A percentile compares a stretch with the other conserved stretches of the same genome.
Conservation (phyloP, 2,329 filamentous ascomycete species). For the Stemphylium lycopersici region DNA sequence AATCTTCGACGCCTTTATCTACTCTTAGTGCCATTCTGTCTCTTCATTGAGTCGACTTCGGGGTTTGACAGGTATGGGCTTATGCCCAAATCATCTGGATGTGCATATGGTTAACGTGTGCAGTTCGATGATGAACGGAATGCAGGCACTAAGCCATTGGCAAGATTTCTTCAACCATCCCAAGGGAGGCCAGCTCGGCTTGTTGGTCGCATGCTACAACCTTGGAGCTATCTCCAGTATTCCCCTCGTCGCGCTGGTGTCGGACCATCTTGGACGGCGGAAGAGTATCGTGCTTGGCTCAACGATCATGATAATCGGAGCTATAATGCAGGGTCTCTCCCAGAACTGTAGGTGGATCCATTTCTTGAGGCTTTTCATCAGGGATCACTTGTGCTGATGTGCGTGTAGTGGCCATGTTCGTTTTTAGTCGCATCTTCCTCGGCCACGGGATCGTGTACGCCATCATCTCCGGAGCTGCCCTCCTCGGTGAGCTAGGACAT, state of each 20-base stretch:
- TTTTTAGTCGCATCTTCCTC: constrained; percentile 65
- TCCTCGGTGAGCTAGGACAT: constrained; percentile 70
- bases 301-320: constrained; percentile 61
- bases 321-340: constrained; percentile 62
- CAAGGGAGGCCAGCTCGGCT: constrained; percentile 57
- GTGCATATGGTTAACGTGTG: background rate
- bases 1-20: constrained; percentile 64
- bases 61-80: constrained; percentile 59
- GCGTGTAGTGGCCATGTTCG: constrained; percentile 55
- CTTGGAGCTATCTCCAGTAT: constrained; percentile 65
- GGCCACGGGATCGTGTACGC: constrained; percentile 72
- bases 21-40: constrained; percentile 64
- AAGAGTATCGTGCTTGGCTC: constrained; percentile 64
- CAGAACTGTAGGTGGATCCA: constrained; percentile 40
- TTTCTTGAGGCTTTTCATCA: background rate
- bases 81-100: background rate
- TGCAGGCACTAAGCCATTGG: constrained; percentile 48
- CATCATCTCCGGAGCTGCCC: constrained; percentile 67
- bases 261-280: constrained; percentile 62
- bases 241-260: constrained; percentile 63
- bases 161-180: constrained; percentile 56
- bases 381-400: background rate
- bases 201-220: constrained; percentile 65
- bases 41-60: constrained; percentile 68
- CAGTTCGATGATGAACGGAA: constrained; percentile 49